phyloP scores from a whole-genome alignment of 352 stramenopile species.

The Achlya hypogyna region DNA sequence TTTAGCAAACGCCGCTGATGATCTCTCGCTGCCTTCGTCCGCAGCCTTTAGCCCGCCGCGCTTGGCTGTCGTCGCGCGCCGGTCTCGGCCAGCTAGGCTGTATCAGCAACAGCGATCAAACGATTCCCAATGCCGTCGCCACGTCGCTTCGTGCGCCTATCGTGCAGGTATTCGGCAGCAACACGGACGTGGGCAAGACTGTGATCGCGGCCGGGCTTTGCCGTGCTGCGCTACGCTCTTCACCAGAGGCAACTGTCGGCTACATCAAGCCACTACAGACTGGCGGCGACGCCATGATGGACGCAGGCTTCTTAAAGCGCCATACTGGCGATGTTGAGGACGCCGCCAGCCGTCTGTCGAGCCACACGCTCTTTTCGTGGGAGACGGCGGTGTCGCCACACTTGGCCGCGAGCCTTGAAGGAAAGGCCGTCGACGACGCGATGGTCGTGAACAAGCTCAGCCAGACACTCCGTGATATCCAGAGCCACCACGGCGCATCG shows the following conservation, averaged over 20 bases:
- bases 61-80: not conserved
- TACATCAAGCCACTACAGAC: slow-evolving; percentile 98
- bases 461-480: slow-evolving; percentile 34
- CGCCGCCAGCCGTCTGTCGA: slow-evolving; percentile 54
- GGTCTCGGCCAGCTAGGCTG: not conserved
- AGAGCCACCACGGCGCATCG: slow-evolving; percentile 27
- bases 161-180: slow-evolving; percentile 93
- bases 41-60: not conserved
- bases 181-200: slow-evolving; percentile 97
- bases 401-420: slow-evolving; percentile 83
- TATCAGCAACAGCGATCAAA: not conserved
- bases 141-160: slow-evolving; percentile 48
- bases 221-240: slow-evolving; percentile 39
- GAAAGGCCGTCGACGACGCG: slow-evolving; percentile 79
- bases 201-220: slow-evolving; percentile 91
- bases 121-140: slow-evolving; percentile 7
- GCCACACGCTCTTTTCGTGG: slow-evolving; percentile 90
- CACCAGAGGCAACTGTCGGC: slow-evolving; percentile 29
- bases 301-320: slow-evolving; percentile 77
- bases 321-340: slow-evolving; percentile 24
- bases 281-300: slow-evolving; percentile 53
- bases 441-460: slow-evolving; percentile 71
- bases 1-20: not conserved
- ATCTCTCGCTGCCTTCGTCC: not conserved
- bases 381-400: slow-evolving; percentile 92